Conservation (phyloP, 1,139 yeast genomes). For the Suhomyces guaymorum region DNA sequence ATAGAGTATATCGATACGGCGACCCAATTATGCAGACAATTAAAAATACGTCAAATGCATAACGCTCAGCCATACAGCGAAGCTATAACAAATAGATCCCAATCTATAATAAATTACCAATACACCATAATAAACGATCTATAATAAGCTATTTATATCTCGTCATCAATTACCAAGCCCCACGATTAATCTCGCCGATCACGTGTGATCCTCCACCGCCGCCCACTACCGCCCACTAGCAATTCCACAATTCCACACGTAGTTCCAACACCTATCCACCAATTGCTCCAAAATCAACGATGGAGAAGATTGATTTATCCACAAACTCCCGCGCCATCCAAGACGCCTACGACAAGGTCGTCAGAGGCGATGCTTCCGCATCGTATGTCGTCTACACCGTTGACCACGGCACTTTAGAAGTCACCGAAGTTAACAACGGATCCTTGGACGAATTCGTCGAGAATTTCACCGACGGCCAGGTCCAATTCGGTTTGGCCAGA, state of each 20-base stretch:
- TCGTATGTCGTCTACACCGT: slow-evolving; percentile 69
- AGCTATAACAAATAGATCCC: too few species aligned
- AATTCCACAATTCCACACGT: slow-evolving; percentile 5
- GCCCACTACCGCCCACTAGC: too few species aligned
- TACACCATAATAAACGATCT: too few species aligned
- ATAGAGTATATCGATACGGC: too few species aligned
- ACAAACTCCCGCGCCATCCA: slow-evolving; percentile 63
- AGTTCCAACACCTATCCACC: not conserved
- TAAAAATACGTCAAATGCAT: too few species aligned
- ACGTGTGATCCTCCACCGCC: too few species aligned
- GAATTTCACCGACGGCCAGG: slow-evolving; percentile 81
- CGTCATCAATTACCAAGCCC: too few species aligned
- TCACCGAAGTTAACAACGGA: slow-evolving; percentile 60
- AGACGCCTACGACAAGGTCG: slow-evolving; percentile 62
- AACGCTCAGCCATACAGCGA: too few species aligned
- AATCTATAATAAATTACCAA: too few species aligned
- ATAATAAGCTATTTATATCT: too few species aligned
- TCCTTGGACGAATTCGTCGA: slow-evolving; percentile 76
- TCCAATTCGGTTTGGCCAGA: slow-evolving; percentile 88
- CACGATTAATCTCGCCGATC: too few species aligned
- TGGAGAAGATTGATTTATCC: slow-evolving; percentile 60
- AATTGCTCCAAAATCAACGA: slow-evolving; percentile 17
- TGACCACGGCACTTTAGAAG: slow-evolving; percentile 55
- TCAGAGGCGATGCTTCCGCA: slow-evolving; percentile 56
- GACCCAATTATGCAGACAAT: too few species aligned